Base-by-base conservation (phyloP, 495 filamentous ascomycete genomes). In the Ramalina intermedia region DNA sequence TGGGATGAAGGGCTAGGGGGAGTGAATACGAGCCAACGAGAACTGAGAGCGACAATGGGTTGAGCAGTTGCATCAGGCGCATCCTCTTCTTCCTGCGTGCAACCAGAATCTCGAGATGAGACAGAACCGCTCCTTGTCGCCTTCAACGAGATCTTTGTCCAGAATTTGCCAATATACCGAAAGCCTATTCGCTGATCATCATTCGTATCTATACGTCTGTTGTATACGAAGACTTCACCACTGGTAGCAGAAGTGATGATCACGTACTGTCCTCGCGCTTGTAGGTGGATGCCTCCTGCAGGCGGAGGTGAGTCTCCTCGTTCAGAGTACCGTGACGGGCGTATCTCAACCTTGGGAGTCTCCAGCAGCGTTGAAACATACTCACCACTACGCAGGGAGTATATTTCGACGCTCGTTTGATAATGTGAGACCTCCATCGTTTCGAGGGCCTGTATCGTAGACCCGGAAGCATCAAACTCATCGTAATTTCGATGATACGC, bases 391-490 rank as follows among this genome's bases (percentile, higher is more conserved):
- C 72, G 73, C 21, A 95, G 62, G 7, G 87, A 93, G 59, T 87
- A 90, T 1, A 95, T 70, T 49, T 94, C 86, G 4, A 90, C 85
- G 0, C 81, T 80, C 1, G 88, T 94, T 61, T 91, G 86, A 57
- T 88, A 93, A 26, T 68, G 69, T 8, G 70, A 67, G 29, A 72
- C 58, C 14, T 45, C 57, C 7, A 44, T 47, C 23, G 35, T 33
- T 20, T 60, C 37, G 24, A 60, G 41, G 48, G 55, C 57, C 17
- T 50, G 51, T 35, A 57, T 43, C 46, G 47, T 50, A 6, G 57
- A 60, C 9, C 21, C 41, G 2, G 57, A 57, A 37, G 57, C 27
- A 35, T 57, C 60, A 33, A 55, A 60, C n/a, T 48, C 51, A 23
- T 52, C 53, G 26, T 53, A 37, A 17, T 53, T 46, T 24, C 52